phyloP scores from a whole-genome alignment of 2,329 filamentous ascomycete species.

The Beauveria caledonica region DNA sequence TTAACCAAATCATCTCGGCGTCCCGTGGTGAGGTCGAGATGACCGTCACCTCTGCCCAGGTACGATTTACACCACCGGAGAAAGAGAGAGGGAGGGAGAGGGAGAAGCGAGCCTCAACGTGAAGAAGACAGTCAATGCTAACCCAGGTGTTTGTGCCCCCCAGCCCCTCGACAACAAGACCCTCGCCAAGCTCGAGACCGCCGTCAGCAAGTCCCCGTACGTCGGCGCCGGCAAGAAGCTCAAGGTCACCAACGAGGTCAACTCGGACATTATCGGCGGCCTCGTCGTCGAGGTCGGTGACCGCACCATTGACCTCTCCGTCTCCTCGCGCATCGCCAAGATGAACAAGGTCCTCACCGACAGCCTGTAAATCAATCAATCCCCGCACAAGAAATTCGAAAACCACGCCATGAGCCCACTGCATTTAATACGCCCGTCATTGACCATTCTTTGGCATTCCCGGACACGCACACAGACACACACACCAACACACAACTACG shows the following conservation, averaged over 20 bases:
- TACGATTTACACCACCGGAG: slow-evolving; percentile 34
- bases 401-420: background rate
- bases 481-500: background rate
- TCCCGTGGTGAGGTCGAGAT: slow-evolving; percentile 90
- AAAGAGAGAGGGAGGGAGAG: no score
- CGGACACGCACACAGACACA: background rate
- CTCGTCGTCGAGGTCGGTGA: slow-evolving; percentile 95
- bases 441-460: background rate
- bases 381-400: background rate
- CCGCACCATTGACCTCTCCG: slow-evolving; percentile 94
- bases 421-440: background rate
- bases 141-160: slow-evolving; percentile 14
- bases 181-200: slow-evolving; percentile 75
- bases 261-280: slow-evolving; percentile 88
- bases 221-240: slow-evolving; percentile 91
- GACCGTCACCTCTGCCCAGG: slow-evolving; percentile 80
- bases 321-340: slow-evolving; percentile 89
- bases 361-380: slow-evolving; percentile 65
- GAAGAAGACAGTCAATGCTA: slow-evolving; percentile 13
- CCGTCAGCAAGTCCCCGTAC: slow-evolving; percentile 83
- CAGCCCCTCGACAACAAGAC: slow-evolving; percentile 83
- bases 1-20: slow-evolving; percentile 77
- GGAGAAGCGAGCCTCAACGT: background rate
- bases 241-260: slow-evolving; percentile 94
- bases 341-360: slow-evolving; percentile 99